Conservation (phyloP, 768 basidiomycete genomes). For the Boletellus sp. region DNA sequence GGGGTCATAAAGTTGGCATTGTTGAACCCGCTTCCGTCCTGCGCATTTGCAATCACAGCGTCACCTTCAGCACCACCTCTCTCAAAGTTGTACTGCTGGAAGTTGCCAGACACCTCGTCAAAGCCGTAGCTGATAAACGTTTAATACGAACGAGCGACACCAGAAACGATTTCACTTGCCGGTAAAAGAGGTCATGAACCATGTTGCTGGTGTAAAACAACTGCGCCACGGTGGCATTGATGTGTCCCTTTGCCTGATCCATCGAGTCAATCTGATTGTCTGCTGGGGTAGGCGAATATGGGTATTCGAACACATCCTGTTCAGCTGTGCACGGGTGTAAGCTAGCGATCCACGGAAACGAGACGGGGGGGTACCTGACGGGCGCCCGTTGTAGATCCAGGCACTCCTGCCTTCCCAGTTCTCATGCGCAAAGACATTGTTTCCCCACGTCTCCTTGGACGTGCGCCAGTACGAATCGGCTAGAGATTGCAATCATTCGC, state of each 20-base stretch:
- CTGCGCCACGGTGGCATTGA: slow-evolving; percentile 84
- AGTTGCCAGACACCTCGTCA: slow-evolving; percentile 90
- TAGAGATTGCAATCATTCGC: slow-evolving; percentile 12
- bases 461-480: slow-evolving; percentile 47
- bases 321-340: slow-evolving; percentile 6
- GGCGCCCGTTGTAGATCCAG: slow-evolving; percentile 76
- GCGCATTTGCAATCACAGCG: slow-evolving; percentile 90
- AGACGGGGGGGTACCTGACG: slow-evolving; percentile 40
- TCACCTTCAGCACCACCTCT: slow-evolving; percentile 85
- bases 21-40: slow-evolving; percentile 92
- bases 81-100: slow-evolving; percentile 97
- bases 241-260: slow-evolving; percentile 73
- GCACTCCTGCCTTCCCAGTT: slow-evolving; percentile 75
- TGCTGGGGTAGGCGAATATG: slow-evolving; percentile 66
- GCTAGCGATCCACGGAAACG: neutral
- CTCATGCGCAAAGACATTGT: slow-evolving; percentile 94
- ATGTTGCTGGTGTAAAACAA: slow-evolving; percentile 85
- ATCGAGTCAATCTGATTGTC: slow-evolving; percentile 50
- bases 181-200: slow-evolving; percentile 80
- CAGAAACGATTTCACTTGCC: slow-evolving; percentile 31
- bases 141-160: neutral
- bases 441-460: slow-evolving; percentile 81
- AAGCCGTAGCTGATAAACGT: slow-evolving; percentile 70
- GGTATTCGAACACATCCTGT: slow-evolving; percentile 54
- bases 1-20: slow-evolving; percentile 91